Evolutionary conservation across 208 protist species (phyloP), one percentile per base, ranked within the genome.

Genomic region (Trypanosoma theileri): DNA sequence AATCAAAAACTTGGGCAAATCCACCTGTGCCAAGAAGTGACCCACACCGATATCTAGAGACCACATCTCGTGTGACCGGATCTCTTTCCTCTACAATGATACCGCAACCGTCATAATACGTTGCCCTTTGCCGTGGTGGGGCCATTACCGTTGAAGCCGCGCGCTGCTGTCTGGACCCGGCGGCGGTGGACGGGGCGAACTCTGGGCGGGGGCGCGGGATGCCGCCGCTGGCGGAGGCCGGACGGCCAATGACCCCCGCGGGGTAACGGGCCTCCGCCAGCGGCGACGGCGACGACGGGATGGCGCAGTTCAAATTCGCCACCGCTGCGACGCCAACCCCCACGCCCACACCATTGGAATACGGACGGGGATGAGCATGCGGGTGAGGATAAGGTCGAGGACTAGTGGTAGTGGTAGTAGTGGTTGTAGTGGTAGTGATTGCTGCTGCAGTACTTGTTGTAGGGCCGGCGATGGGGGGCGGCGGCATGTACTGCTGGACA

Each of bases 1-100:
- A 80, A 35, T 88, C 77, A 65, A 79, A 88, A 31, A 89, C 82
- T 46, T 83, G 70, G 0, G 77, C 79, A 66, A 89, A 94, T 9
- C 77, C 87, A 12, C 91, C 91, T 4, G 61, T 71, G 11, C 91
- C 91, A 12, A 96, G 82, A 13, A 79, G 68, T n/a, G 55, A 40
- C 0, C 79, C 79, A 70, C 79, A 85, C 3, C 73, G 58, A 73
- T 88, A 93, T 16, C 57, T 55, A 11, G 66, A 65, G 3, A 86
- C 42, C 6, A 85, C 70, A 11, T 66, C 56, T 13, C 58, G 57
- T 11, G 70, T 82, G 7, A 63, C 51, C 17, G 69, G 61, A 55
- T 88, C 77, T 4, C 60, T 53, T 48, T 87, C 79, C 44, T 80
- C 70, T 10, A 91, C 71, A 28, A 82, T 63, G 21, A 41, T 54